Evolutionary conservation across 805 yeast genomes (phyloP), one percentile per base, ranked within the genome.

Genomic region (Nakazawaea holstii): DNA sequence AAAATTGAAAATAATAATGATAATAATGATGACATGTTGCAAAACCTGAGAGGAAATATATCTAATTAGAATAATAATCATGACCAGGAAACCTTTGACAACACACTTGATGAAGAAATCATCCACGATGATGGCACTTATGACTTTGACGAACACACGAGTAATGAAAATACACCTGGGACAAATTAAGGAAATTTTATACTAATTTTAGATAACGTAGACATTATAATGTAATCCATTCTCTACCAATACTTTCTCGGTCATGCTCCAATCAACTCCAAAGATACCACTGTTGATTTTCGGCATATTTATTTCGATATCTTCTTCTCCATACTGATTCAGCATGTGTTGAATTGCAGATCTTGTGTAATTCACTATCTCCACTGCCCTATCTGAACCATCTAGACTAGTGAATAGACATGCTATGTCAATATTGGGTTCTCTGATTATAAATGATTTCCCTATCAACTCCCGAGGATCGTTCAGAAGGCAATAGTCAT

Each of bases 261-360:
- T 87, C 9, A 72, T 53, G 11, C 69, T 73, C 95, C 95, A 87
- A 0, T 95, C 94, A 7, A 86, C 90, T 1, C 74, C 74, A 61
- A 87, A 88, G 2, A 88, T 76, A 0, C 95, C 95, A 29, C 92
- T 76, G 55, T 88, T 88, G 54, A 88, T 87, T 60, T 75, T 74
- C 20, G 96, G 95, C 84, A 88, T 77, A 52, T 73, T 72, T 2
- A 87, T 57, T 0, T 61, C 59, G 5, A 45, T 14, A 6, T 43
- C 43, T 9, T 57, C 53, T 17, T 44, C 45, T 28, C 49, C 41
- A 35, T 77, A 47, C 54, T 79, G 79, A 1, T 35, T 40, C 15
- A 58, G 54, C 51, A 85, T 59, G 55, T 80, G 77, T 0, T 51
- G 45, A 53, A 85, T 55, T 1, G 89, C 80, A 2, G 39, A 40